Evolutionary conservation across 257 asterid species (phyloP), one percentile per base, ranked within the genome.

Genomic region (Nicotiana undulata): DNA sequence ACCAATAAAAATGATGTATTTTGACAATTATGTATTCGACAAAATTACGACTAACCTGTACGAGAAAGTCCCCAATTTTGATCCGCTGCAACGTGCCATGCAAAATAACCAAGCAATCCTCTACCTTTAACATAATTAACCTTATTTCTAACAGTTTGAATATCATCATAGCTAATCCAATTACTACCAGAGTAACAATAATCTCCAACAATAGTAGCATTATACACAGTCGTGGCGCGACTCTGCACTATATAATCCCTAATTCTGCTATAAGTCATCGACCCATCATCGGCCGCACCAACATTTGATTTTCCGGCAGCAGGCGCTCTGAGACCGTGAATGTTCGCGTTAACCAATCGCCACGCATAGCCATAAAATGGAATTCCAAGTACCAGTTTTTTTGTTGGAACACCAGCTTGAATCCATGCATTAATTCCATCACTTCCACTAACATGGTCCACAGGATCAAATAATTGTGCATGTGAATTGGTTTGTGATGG

Each of bases 121-220:
- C 63, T 84, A 37, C 81, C 84, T 79, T 88, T 88, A 7, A 90
- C 89, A 52, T 74, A 89, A 8, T 80, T 11, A 84, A 84, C 92
- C 76, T 90, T 90, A 2, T 85, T 46, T 1, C 81, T 15, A 31
- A 90, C 79, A 9, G 83, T 17, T 58, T 85, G 82, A 12, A 46
- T 61, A 60, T 85, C 92, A 26, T 90, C 94, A 26, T 79, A 90
- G 1, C 92, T 89, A 3, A 90, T 87, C 92, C 90, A 90, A 0
- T 88, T 85, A 2, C 84, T 86, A 18, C 89, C 92, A 2, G 88
- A 28, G 34, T 82, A 87, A 78, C 90, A 87, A 58, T 90, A 90
- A 79, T 90, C 75, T 8, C 87, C 56, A 17, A 85, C 90, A 12
- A 80, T 15, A 3, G 86, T 84, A 9, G 66, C 59, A 61, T 89